A percentile compares a stretch with the other conserved stretches of the same genome.
These are phyloP conservation scores for Eucalyptus cloeziana DNA, from an alignment of 345 rosid species.

Conservation along the genomic window DNA sequence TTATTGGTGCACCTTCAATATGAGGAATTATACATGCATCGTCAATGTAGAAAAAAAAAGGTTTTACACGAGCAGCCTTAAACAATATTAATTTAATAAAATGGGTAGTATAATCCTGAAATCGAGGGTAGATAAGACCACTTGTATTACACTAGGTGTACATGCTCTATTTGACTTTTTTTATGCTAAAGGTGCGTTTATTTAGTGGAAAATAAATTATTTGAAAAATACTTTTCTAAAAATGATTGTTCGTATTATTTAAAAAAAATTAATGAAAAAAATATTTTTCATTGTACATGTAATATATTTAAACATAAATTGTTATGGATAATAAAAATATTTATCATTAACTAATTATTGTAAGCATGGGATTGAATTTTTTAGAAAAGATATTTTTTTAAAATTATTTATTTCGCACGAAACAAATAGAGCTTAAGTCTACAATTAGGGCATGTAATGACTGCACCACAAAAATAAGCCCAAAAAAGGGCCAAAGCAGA, in stretches of 20 bases:
- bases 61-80: not conserved
- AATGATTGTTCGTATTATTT: no score
- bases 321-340: no score
- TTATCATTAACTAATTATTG: no score
- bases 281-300: not conserved
- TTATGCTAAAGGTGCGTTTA: not conserved
- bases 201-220: no score
- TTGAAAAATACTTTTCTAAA: accelerated
- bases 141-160: not conserved
- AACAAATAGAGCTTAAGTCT: not conserved
- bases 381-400: no score
- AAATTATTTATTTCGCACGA: no score
- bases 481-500: not conserved
- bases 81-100: not conserved
- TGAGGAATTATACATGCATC: not conserved
- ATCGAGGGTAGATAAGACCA: not conserved
- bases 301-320: no score
- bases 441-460: not conserved
- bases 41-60: not conserved
- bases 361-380: no score
- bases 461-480: not conserved
- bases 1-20: not conserved
- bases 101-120: not conserved
- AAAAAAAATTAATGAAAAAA: no score
- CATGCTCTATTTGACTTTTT: not conserved